Evolutionary conservation across 805 yeast genomes (phyloP).

Genomic region (Candida odintsovae): DNA sequence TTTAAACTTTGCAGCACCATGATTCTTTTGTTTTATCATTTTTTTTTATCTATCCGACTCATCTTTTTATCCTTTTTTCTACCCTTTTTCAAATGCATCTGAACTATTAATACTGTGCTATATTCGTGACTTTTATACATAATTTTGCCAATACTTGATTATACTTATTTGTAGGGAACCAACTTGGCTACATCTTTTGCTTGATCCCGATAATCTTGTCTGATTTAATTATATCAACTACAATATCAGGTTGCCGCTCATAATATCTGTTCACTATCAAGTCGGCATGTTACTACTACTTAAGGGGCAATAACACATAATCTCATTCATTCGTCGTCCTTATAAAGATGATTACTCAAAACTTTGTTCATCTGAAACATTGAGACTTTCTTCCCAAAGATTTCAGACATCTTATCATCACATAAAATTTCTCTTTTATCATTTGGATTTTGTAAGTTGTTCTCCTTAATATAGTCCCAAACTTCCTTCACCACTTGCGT

Average conservation of each 20-base stretch:
- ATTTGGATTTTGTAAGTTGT: slow-evolving; percentile 59
- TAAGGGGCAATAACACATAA: neutral
- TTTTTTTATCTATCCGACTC: neutral
- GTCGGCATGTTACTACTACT: too few relatives aligned
- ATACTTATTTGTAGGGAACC: neutral
- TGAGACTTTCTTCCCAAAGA: slow-evolving; percentile 57
- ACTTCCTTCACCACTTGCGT: slow-evolving; percentile 64
- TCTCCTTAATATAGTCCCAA: slow-evolving; percentile 65
- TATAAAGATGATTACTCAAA: slow-evolving; percentile 44
- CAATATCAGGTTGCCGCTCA: too few relatives aligned
- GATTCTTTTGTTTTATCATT: neutral
- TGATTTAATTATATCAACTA: too few relatives aligned
- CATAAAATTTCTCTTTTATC: slow-evolving; percentile 62
- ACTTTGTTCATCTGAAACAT: slow-evolving; percentile 56
- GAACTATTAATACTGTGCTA: neutral
- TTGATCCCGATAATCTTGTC: too few relatives aligned
- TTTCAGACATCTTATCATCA: slow-evolving; percentile 47
- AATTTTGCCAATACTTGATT: neutral
- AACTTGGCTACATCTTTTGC: too few relatives aligned
- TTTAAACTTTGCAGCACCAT: neutral
- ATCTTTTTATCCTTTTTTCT: neutral
- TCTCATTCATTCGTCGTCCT: slow-evolving; percentile 21
- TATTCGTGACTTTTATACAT: neutral
- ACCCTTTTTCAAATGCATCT: neutral
- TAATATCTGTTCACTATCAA: too few relatives aligned